phyloP scores from a whole-genome alignment of 345 rosid genomes.

The Eucalyptus marginata region DNA sequence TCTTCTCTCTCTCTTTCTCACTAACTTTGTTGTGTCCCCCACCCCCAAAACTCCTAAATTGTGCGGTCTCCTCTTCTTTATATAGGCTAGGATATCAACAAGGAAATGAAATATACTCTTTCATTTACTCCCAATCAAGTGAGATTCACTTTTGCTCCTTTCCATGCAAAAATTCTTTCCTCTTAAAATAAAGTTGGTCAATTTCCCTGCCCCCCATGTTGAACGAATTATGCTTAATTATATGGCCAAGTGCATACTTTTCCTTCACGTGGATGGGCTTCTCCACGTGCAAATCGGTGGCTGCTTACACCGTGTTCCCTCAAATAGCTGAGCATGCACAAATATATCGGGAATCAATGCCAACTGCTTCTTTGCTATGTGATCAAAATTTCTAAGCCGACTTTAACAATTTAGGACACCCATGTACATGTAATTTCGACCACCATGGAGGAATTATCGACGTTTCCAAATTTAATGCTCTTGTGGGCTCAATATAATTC shows the following conservation, averaged over 20 bases:
- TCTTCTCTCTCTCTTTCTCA: too few species aligned
- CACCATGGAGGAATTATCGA: neutral
- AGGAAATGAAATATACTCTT: too few species aligned
- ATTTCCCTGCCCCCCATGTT: too few species aligned
- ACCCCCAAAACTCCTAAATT: too few species aligned
- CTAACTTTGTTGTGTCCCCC: too few species aligned
- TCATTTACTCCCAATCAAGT: too few species aligned
- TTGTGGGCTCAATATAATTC: neutral
- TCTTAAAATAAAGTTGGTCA: neutral
- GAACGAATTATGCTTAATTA: too few species aligned
- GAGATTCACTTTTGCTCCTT: too few species aligned
- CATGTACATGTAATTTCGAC: neutral
- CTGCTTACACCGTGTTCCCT: neutral
- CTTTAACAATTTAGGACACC: neutral
- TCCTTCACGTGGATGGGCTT: neutral
- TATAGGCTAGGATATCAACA: too few species aligned
- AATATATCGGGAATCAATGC: neutral
- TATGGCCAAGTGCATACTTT: neutral
- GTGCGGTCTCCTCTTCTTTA: too few species aligned
- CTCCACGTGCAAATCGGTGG: neutral
- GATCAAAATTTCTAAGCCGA: neutral
- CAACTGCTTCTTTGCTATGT: neutral
- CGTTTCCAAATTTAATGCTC: neutral
- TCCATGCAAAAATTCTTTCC: neutral
- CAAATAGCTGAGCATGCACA: neutral